Evolutionary conservation across 192 early-diverging fungal species (phyloP).

Genomic region (Ambispora gerdemannii): DNA sequence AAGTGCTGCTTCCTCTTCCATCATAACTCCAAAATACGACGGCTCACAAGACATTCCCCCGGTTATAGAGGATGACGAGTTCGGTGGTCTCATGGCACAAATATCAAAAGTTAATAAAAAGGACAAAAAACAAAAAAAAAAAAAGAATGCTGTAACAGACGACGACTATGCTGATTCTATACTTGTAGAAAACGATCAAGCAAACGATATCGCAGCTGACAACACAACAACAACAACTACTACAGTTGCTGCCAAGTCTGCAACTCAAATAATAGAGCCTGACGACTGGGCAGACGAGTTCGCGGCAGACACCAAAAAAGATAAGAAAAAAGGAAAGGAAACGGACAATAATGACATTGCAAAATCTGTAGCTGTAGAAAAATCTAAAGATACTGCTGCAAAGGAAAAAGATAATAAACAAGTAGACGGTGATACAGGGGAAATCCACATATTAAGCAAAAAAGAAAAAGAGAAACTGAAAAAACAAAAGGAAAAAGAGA

Average conservation of each 20-base stretch:
- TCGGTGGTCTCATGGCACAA: conserved; percentile 66
- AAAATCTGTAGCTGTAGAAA: conserved; percentile 23
- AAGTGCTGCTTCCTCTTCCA: too few species aligned
- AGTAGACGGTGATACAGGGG: conserved; percentile 40
- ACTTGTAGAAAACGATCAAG: conserved; percentile 21
- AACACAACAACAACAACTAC: too few species aligned
- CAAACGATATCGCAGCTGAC: conserved; percentile 44
- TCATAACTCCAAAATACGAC: too few species aligned
- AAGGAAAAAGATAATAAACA: conserved; percentile 41
- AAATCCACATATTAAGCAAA: conserved; percentile 67
- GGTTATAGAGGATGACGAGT: conserved; percentile 63
- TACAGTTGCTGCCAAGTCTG: conserved; percentile 50
- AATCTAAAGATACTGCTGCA: conserved; percentile 29
- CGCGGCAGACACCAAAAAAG: not conserved
- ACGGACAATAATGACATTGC: conserved; percentile 2
- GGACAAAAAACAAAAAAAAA: conserved; percentile 41
- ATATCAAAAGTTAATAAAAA: conserved; percentile 44
- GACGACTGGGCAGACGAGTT: conserved; percentile 34
- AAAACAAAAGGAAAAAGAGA: conserved; percentile 70
- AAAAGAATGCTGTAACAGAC: conserved; percentile 41
- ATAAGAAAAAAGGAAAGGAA: conserved; percentile 55
- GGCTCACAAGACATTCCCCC: conserved; percentile 30
- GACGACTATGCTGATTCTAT: not conserved
- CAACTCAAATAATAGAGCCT: conserved; percentile 36
- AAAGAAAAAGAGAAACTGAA: conserved; percentile 86